These are phyloP conservation scores for Botryotinia globosa DNA, from an alignment of 2,329 filamentous ascomycete species.

Conservation along the genomic window DNA sequence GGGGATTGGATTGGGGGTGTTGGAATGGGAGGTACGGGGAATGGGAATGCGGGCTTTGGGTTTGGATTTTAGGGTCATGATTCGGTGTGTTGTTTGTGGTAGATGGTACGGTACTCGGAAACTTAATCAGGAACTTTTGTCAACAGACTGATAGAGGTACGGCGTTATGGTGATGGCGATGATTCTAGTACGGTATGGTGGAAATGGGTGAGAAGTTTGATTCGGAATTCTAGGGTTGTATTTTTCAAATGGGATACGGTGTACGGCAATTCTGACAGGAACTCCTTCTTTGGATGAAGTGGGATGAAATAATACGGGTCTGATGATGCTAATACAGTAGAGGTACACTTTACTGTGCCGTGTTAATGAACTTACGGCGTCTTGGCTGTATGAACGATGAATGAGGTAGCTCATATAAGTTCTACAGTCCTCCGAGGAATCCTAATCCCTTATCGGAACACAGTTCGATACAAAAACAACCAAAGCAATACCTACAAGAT, in stretches of 20 bases:
- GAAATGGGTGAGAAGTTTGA: background rate
- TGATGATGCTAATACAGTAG: background rate
- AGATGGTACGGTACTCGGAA: background rate
- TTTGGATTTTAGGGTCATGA: background rate
- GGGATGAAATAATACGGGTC: background rate
- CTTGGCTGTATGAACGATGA: background rate
- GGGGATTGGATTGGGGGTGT: slow-evolving; percentile 5
- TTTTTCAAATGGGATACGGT: background rate
- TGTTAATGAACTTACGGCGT: background rate
- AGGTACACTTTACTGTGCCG: background rate
- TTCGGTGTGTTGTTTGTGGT: background rate
- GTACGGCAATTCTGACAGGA: background rate
- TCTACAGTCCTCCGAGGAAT: background rate
- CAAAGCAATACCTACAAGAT: background rate
- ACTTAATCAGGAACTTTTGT: background rate
- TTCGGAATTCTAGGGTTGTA: background rate
- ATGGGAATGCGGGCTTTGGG: background rate
- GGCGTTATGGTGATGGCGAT: no score
- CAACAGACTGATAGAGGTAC: background rate
- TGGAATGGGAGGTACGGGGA: background rate
- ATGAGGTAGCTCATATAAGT: background rate
- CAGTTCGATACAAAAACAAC: background rate
- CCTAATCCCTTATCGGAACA: no score
- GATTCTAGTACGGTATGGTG: background rate
- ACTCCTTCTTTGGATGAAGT: background rate